Evolutionary conservation across 768 basidiomycete species (phyloP), one percentile per base, ranked within the genome.

Genomic region (Agrocybe pediades): DNA sequence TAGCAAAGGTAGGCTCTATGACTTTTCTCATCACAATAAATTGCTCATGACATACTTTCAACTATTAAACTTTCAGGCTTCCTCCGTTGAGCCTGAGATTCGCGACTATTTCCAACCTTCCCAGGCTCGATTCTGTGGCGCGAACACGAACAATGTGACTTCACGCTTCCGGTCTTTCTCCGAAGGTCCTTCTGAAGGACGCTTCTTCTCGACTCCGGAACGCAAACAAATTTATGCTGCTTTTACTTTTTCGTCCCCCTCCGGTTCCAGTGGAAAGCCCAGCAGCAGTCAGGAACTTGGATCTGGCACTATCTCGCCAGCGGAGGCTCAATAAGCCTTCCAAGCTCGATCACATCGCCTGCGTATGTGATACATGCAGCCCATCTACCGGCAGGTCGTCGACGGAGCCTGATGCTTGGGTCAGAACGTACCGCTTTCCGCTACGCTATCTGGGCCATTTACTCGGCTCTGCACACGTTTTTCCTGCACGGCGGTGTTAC

Each of bases 221-320:
- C 83, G 88, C 62, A 84, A 85, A 63, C 79, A 76, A 55, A 85
- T 85, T 55, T 89, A 88, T 65, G 77, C 87, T 19, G 78, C 87
- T 3, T 92, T 92, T 65, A 91, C 89, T 2, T 92, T 92, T 72
- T 80, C 84, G 15, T 86, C 88, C 1, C 90, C 90, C 6, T 86
- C 86, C 1, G 83, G 82, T 9, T 74, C 82, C 1, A 77, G 80
- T 48, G 71, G 80, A 53, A 83, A 84, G 51, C 79, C 79, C 69
- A 78, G 70, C 62, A 73, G n/a, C n/a, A n/a, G n/a, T n/a, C n/a
- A 77, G 64, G 67, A 70, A 19, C 73, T 68, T 27, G 70, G 71
- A 33, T 71, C 69, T 55, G 53, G 66, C 62, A 62, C 65, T 64
- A 51, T 53, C 42, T 60, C 66, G 56, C 62, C 68, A 58, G 51